Evolutionary conservation across 768 basidiomycete genomes (phyloP), one percentile per base, ranked within the genome.

Genomic region (Tubosaeta sp.): DNA sequence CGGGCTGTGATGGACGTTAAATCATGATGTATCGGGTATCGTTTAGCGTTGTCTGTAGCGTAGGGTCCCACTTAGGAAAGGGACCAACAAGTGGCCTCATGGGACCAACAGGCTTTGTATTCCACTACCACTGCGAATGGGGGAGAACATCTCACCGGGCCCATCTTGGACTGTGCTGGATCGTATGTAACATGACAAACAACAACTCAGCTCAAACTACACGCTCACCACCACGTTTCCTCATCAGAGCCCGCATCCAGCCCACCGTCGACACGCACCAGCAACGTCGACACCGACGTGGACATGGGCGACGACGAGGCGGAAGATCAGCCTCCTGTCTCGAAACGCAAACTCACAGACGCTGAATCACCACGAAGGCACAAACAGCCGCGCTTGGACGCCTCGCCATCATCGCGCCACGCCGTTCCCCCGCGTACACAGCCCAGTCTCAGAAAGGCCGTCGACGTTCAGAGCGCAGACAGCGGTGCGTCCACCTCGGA

Each of bases 111-210:
- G 14, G 13, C 14, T 6, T 35, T 35, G 5, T 14, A 14, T 12
- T 35, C 2, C n/a, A 35, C 13, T 35, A n/a, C 35, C 16, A 35
- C 27, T 29, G 27, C 27, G 27, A 29, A 8, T 29, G 4, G 27
- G 8, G 4, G 27, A 7, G 8, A n/a, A n/a, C 25, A 32, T 42
- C 2, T 66, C 65, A 26, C 67, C 67, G 27, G 68, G 67, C 10
- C 68, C 67, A 19, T 52, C 61, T 17, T 68, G 67, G 67, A 46
- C 68, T 5, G 46, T 63, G 41, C 47, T 60, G 46, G n/a, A 58
- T 32, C 46, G 50, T 64, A 66, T 48, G 67, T 62, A 46, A 38
- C 54, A 43, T 29, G 43, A 43, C 53, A 43, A 48, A 48, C 34
- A 41, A 26, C 47, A 22, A 25, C 43, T 8, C 22, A 42, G 8